phyloP scores from a whole-genome alignment of 2,329 filamentous ascomycete species.

The Penicillium expansum region DNA sequence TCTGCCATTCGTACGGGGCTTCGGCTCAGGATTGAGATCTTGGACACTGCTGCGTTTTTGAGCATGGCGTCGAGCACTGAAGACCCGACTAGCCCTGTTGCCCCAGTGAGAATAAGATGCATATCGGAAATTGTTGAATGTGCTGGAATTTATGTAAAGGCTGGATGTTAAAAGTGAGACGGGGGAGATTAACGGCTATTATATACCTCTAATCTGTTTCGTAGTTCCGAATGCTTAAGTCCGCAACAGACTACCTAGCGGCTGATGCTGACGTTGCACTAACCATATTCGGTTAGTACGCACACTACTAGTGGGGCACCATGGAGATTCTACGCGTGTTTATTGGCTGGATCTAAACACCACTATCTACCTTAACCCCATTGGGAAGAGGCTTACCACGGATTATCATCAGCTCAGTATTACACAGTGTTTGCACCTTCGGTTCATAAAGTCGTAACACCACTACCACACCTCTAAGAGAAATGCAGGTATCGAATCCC shows the following conservation, averaged over 20 bases:
- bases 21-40: constrained; percentile 65
- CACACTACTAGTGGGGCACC: too few species aligned
- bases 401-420: too few species aligned
- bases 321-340: neutral
- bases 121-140: constrained; percentile 11
- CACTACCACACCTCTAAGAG: too few species aligned
- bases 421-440: too few species aligned
- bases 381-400: neutral
- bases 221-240: neutral
- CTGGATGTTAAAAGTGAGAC: too few species aligned
- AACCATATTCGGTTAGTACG: neutral
- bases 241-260: neutral
- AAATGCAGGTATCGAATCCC: too few species aligned
- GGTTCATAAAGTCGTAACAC: too few species aligned
- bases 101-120: constrained; percentile 63
- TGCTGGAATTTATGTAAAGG: neutral
- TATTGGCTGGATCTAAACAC: neutral
- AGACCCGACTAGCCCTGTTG: constrained; percentile 64
- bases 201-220: neutral
- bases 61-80: constrained; percentile 62
- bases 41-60: constrained; percentile 14
- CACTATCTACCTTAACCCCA: neutral
- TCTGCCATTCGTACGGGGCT: constrained; percentile 63
- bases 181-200: neutral
- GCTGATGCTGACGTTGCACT: neutral